phyloP scores from a whole-genome alignment of 192 early-diverging fungal genomes.

The Linnemannia schmuckeri region DNA sequence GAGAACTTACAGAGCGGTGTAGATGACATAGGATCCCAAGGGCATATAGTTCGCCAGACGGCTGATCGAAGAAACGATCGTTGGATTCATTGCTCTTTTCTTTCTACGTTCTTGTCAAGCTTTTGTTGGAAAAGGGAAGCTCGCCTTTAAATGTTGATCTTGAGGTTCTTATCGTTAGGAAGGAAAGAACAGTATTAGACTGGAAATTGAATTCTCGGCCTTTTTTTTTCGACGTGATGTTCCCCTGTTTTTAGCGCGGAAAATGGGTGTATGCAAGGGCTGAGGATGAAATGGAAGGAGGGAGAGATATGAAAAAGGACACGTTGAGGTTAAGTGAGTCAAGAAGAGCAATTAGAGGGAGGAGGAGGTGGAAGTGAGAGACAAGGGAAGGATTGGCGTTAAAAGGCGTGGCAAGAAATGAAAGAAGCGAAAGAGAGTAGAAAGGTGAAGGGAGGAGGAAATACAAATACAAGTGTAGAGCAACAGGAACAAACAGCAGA shows the following conservation, averaged over 20 bases:
- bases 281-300: neutral
- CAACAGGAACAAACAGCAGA: neutral
- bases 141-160: neutral
- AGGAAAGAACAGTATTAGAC: neutral
- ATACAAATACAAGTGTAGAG: neutral
- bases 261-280: neutral
- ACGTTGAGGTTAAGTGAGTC: neutral
- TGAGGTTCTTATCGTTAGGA: neutral
- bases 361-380: neutral
- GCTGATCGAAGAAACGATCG: slow-evolving; percentile 47
- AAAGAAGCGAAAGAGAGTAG: neutral
- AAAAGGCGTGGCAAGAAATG: neutral
- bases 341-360: neutral
- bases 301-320: neutral
- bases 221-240: neutral
- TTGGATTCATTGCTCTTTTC: slow-evolving; percentile 27
- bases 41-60: slow-evolving; percentile 54
- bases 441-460: neutral
- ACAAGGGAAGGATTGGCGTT: neutral
- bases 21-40: slow-evolving; percentile 53
- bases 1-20: slow-evolving; percentile 46
- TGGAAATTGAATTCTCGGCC: neutral
- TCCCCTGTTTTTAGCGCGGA: neutral
- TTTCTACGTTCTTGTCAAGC: neutral
- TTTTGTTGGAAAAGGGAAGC: neutral